Percentiles rank a stretch among this genome's conserved stretches.
Conservation (phyloP, 352 stramenopile genomes). For the Phytophthora kernoviae region DNA sequence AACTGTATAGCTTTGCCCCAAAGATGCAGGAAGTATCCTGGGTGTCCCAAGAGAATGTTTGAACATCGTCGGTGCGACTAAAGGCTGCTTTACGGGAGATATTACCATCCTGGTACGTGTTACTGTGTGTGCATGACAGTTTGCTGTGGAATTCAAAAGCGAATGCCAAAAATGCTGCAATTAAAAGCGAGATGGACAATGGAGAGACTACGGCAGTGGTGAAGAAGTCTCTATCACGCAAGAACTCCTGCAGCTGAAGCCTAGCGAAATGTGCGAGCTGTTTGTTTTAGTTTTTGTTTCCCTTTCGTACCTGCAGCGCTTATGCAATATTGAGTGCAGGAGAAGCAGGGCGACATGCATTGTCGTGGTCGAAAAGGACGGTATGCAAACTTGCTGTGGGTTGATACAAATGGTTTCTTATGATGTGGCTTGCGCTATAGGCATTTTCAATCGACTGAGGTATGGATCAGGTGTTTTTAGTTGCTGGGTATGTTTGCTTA, state of each 20-base stretch:
- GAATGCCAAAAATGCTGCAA: too few species aligned
- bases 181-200: constrained; percentile 53
- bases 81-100: constrained; percentile 71
- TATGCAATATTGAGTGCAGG: constrained; percentile 25
- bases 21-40: constrained; percentile 77
- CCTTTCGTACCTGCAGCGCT: not conserved
- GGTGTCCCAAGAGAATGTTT: constrained; percentile 66
- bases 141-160: not conserved
- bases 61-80: constrained; percentile 87
- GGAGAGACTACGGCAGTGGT: constrained; percentile 54
- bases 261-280: constrained; percentile 53
- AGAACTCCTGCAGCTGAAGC: constrained; percentile 62
- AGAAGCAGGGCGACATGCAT: constrained; percentile 85
- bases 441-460: constrained; percentile 94
- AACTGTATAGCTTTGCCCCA: not conserved
- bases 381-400: constrained; percentile 34
- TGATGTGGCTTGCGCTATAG: constrained; percentile 51
- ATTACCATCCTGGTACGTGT: constrained; percentile 54
- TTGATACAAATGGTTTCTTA: not conserved
- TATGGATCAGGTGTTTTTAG: constrained; percentile 4
- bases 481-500: not conserved
- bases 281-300: too few species aligned
- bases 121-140: not conserved
- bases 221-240: constrained; percentile 83
- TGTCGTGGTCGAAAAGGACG: constrained; percentile 96